Percentiles rank a stretch among this genome's conserved stretches.
Evolutionary conservation across 331 rosid genomes (phyloP).

Genomic region (Quercus tomentella): DNA sequence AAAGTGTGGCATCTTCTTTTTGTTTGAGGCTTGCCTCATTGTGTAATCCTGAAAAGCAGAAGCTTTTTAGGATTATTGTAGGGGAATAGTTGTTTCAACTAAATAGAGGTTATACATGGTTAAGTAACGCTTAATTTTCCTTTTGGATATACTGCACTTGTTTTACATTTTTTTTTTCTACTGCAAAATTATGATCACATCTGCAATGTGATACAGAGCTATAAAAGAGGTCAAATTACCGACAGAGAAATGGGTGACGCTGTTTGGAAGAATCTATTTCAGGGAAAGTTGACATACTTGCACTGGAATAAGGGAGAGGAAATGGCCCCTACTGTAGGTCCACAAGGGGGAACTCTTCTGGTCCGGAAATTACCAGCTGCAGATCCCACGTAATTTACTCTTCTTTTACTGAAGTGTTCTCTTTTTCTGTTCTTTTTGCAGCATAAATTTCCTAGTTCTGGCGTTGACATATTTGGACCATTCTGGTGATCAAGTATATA

Average conservation of each 20-base stretch:
- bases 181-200: neutral
- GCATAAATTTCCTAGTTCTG: conserved; percentile 5
- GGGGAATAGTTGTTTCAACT: neutral
- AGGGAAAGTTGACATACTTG: conserved; percentile 68
- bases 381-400: conserved; percentile 52
- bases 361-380: conserved; percentile 68
- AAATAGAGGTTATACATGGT: neutral
- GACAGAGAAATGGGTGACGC: conserved; percentile 43
- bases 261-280: conserved; percentile 46
- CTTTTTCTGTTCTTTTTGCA: conserved; percentile 8
- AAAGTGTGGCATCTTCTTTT: conserved; percentile 7
- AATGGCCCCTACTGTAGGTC: conserved; percentile 71
- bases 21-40: neutral
- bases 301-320: conserved; percentile 81
- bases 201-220: conserved; percentile 44
- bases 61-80: neutral
- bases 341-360: conserved; percentile 66
- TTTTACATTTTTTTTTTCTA: neutral
- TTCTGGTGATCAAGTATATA: conserved; percentile 3
- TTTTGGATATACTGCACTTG: conserved; percentile 10
- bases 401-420: neutral
- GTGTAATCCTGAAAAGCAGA: neutral
- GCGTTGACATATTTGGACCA: conserved; percentile 10
- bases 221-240: conserved; percentile 53
- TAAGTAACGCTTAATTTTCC: neutral